Base-by-base conservation (phyloP, 352 stramenopile species). In the Phytophthora colocasiae region DNA sequence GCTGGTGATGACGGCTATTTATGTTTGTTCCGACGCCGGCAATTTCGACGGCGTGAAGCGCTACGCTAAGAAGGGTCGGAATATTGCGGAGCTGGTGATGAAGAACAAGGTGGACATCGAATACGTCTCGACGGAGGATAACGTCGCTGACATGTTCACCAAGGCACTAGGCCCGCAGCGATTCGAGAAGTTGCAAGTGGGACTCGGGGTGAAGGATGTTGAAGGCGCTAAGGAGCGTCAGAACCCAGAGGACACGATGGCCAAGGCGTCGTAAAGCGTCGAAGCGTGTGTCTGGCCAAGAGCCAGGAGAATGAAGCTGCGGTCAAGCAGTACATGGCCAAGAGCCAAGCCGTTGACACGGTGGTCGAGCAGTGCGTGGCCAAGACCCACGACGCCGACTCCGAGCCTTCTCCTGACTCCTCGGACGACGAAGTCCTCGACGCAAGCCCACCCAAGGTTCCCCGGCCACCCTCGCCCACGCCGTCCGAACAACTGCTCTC, bases 11-110 rank as follows among this genome's bases (percentile, higher is more conserved):
- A 43, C 31, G 8, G 49, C 32, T 0, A 48, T 56, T n/a, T n/a
- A 63, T 24, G 56, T 63, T 4, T 44, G 44, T 14, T 31, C 3
- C 0, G 29, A 63, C 1, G 45, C 48, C 4, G 56, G 45, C 3
- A 63, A 50, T 10, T 63, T 38, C 2, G 56, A 63, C 26, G 44
- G 45, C 2, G 56, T 56, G 4, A 49, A 54, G 6, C 7, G 56
- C 2, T 52, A 55, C 9, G 55, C 43, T 2, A 54, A 63, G 55
- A 52, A 46, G 14, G 47, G 41, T 19, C 29, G 31, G 12, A 53
- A 61, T 12, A 26, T 61, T 11, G 41, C 41, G 2, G 54, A 61
- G 14, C 6, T 53, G 9, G 50, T 58, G 0, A n/a, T 40, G 15
- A 24, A 39, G 14, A 15, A 43, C 6, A 47, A 58, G 12, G 22